These are phyloP conservation scores for Claviceps arundinis DNA, from an alignment of 2,329 filamentous ascomycete genomes.

Conservation along the genomic window DNA sequence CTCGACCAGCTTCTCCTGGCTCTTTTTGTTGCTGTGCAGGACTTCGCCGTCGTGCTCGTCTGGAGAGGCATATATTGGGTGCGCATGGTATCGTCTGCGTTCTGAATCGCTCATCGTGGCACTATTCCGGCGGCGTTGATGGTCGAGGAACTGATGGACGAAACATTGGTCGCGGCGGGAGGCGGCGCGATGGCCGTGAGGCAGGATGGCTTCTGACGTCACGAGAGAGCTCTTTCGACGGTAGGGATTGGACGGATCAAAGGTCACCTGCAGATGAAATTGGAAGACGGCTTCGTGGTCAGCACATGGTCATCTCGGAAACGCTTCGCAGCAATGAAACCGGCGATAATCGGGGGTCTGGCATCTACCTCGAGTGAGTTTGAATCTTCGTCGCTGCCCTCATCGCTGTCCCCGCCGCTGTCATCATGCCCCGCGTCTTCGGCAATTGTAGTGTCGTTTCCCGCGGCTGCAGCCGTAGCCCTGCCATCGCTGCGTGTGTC, in stretches of 20 bases:
- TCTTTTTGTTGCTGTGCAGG: slow-evolving; percentile 7
- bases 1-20: slow-evolving; percentile 12
- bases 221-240: slow-evolving; percentile 55
- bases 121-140: slow-evolving; percentile 28
- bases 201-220: slow-evolving; percentile 29
- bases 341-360: background rate
- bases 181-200: slow-evolving; percentile 14
- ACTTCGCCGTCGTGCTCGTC: slow-evolving; percentile 7
- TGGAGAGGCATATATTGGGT: slow-evolving; percentile 14
- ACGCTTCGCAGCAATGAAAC: background rate
- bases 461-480: background rate
- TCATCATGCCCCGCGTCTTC: background rate
- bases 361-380: slow-evolving; percentile 35
- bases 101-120: slow-evolving; percentile 15
- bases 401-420: slow-evolving; percentile 20
- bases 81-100: slow-evolving; percentile 16
- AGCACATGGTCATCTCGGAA: background rate
- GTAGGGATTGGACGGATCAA: slow-evolving; percentile 46
- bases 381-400: slow-evolving; percentile 29
- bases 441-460: slow-evolving; percentile 16
- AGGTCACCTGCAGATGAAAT: slow-evolving; percentile 37
- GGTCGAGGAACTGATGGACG: slow-evolving; percentile 52
- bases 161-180: slow-evolving; percentile 41
- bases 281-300: background rate
- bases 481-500: slow-evolving; percentile 10